Evolutionary conservation across 2,329 filamentous ascomycete genomes (phyloP), one percentile per base, ranked within the genome.

Genomic region (Trichoderma koningiopsis): DNA sequence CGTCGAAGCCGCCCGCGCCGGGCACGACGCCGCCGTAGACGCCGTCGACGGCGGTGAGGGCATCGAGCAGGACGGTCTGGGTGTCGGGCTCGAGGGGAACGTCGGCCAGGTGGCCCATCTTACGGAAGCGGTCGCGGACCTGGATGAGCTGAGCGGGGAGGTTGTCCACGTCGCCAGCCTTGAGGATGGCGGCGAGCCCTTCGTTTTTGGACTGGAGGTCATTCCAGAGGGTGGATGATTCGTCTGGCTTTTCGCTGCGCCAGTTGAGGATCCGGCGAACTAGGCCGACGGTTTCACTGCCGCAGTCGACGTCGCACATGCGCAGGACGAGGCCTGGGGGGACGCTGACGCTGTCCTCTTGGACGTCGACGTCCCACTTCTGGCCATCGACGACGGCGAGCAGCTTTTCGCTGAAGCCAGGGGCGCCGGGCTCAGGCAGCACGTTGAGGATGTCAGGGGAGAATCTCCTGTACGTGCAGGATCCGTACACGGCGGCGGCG

Each of bases 291-390:
- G 95, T 98, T 82, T 97, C 88, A 60, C 91, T 95, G 37, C 96
- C 96, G 77, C 94, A 97, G 78, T 96, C 93, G 7, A 99, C 96
- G 77, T 99, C 96, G 77, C 94, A 97, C 91, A 99, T 96, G 70
- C 96, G 88, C 73, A 98, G 84, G 29, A 91, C 87, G 73, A 97
- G 82, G 0, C 92, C 93, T 0, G 79, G 75, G 0, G 95, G 94
- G 70, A 98, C 84, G 70, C 84, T 86, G 64, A 95, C 89, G 19
- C 84, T 87, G 5, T 90, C 88, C 75, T 93, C 91, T 37, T 82
- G 80, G 60, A 96, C 89, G 75, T 94, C 89, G 0, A 89, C 90
- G 75, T 98, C 94, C 96, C 96, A 99, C 29, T 81, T 80, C 4
- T 78, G 75, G 68, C 89, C 87, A 55, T 93, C 87, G 5, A 97